Percentiles rank a stretch among this genome's conserved stretches.
phyloP scores from a whole-genome alignment of 805 yeast genomes.

The Dipodascopsis uninucleata region DNA sequence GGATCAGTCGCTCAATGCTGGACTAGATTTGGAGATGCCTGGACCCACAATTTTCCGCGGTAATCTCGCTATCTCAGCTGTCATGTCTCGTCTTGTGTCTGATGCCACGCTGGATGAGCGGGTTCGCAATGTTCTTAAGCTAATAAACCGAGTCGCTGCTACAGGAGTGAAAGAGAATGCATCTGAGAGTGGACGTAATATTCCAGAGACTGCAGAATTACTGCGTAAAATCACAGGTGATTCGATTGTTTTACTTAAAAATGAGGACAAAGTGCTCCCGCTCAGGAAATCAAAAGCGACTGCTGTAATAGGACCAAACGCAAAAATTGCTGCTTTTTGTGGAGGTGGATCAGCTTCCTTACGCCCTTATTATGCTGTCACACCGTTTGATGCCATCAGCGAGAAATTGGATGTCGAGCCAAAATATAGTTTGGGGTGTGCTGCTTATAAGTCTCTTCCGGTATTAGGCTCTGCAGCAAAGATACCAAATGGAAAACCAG shows the following conservation, averaged over 20 bases:
- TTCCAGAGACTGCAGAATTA: constrained; percentile 45
- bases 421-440: constrained; percentile 8
- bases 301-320: constrained; percentile 54
- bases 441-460: constrained; percentile 9
- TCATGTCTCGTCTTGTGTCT: constrained; percentile 43
- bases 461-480: constrained; percentile 2
- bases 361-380: constrained; percentile 13
- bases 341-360: constrained; percentile 26
- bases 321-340: constrained; percentile 15
- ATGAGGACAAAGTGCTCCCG: constrained; percentile 49
- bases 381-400: constrained; percentile 21
- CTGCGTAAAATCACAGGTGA: constrained; percentile 49
- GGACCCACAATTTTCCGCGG: constrained; percentile 53
- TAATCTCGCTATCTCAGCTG: constrained; percentile 42
- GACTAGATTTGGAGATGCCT: constrained; percentile 66
- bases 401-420: constrained; percentile 5
- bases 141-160: constrained; percentile 43
- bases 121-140: constrained; percentile 43
- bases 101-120: constrained; percentile 43
- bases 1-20: constrained; percentile 48
- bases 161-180: constrained; percentile 44
- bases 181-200: constrained; percentile 29
- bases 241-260: constrained; percentile 54
- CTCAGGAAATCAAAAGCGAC: constrained; percentile 42
- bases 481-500: constrained; percentile 11